phyloP scores from a whole-genome alignment of 306 rosid species.

The Astragalus membranaceus region DNA sequence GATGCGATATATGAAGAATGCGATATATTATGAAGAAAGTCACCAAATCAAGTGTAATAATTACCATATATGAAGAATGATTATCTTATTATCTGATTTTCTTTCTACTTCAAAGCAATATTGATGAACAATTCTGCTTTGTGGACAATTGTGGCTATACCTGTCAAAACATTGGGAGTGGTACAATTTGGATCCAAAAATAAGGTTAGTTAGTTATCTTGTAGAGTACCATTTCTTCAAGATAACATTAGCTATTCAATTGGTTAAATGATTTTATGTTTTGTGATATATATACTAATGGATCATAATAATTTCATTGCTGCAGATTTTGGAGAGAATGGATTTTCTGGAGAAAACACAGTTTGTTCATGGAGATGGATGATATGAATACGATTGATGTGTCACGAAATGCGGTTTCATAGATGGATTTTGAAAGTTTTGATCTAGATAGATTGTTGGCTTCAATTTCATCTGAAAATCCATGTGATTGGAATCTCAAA shows the following conservation, averaged over 20 bases:
- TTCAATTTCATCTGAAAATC: slow-evolving; percentile 43
- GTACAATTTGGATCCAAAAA: too few species aligned
- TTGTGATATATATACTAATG: slow-evolving; percentile 9
- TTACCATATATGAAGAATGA: too few species aligned
- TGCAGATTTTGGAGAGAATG: slow-evolving; percentile 48
- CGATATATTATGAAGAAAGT: too few species aligned
- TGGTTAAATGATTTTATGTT: neutral
- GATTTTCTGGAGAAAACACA: slow-evolving; percentile 52
- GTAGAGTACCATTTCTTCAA: too few species aligned
- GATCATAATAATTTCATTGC: slow-evolving; percentile 16
- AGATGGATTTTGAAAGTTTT: slow-evolving; percentile 29
- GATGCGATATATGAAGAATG: too few species aligned
- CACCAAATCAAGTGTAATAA: neutral
- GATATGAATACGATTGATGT: slow-evolving; percentile 8
- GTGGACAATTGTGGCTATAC: too few species aligned
- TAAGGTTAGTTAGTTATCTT: too few species aligned
- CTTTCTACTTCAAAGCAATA: too few species aligned
- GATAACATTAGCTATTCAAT: neutral
- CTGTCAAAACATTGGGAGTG: too few species aligned
- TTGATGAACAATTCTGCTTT: slow-evolving; percentile 27
- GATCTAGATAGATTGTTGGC: slow-evolving; percentile 44
- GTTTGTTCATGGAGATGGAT: slow-evolving; percentile 35
- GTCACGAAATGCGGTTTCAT: slow-evolving; percentile 19
- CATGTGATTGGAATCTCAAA: slow-evolving; percentile 28
- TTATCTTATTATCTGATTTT: neutral